phyloP scores from a whole-genome alignment of 2,329 filamentous ascomycete genomes.

The Fusarium sp. region DNA sequence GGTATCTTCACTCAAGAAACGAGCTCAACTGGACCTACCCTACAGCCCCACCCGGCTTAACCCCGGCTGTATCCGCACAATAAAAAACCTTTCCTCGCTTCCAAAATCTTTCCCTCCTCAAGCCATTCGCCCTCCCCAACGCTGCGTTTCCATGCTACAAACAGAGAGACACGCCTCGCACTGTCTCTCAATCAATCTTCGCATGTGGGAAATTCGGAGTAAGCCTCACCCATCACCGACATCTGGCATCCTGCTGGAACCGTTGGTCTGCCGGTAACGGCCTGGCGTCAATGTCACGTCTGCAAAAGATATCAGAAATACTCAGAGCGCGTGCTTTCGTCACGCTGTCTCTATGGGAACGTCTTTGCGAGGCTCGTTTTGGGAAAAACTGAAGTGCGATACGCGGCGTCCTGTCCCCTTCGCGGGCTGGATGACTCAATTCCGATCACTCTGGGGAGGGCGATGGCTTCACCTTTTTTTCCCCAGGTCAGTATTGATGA shows the following conservation, averaged over 20 bases:
- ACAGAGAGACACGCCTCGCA: slow-evolving; percentile 60
- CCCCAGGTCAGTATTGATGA: slow-evolving; percentile 44
- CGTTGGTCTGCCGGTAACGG: slow-evolving; percentile 82
- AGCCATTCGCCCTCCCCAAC: slow-evolving; percentile 81
- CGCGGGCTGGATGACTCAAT: slow-evolving; percentile 74
- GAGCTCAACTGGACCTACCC: neutral
- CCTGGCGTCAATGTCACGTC: slow-evolving; percentile 81
- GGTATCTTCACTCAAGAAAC: neutral
- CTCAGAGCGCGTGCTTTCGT: slow-evolving; percentile 60
- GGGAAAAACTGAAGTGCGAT: slow-evolving; percentile 85
- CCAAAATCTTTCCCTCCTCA: slow-evolving; percentile 48
- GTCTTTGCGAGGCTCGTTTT: slow-evolving; percentile 91
- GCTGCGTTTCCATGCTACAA: slow-evolving; percentile 97
- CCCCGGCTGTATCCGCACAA: slow-evolving; percentile 26
- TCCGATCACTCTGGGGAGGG: slow-evolving; percentile 91
- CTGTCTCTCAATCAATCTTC: slow-evolving; percentile 29
- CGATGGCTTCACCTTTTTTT: slow-evolving; percentile 62
- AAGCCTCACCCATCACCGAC: slow-evolving; percentile 72
- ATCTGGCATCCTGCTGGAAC: neutral
- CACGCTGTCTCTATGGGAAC: slow-evolving; percentile 77
- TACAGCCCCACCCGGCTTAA: slow-evolving; percentile 10
- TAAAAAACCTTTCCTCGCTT: slow-evolving; percentile 49
- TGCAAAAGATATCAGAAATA: slow-evolving; percentile 96
- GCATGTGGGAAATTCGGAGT: slow-evolving; percentile 99
- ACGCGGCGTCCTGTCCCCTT: slow-evolving; percentile 73